phyloP scores from a whole-genome alignment of 768 basidiomycete genomes.

The Pulveroboletus ravenelii region DNA sequence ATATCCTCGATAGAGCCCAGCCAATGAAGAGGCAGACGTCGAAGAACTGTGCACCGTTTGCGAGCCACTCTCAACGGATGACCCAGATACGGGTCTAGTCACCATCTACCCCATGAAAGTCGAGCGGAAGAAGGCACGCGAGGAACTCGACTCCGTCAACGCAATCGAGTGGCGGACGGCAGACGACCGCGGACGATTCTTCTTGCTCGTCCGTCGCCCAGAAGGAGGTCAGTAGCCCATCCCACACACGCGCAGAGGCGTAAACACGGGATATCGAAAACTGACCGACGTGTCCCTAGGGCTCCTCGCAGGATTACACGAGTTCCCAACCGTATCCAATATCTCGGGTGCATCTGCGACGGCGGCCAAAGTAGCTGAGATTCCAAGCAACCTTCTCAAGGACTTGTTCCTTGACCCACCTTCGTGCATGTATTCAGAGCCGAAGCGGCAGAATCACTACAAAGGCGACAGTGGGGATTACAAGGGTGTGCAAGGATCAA shows the following conservation, averaged over 20 bases:
- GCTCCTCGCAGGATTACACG: conserved; percentile 83
- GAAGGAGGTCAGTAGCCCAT: conserved; percentile 57
- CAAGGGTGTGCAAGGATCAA: background rate
- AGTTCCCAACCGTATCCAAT: conserved; percentile 71
- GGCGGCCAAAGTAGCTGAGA: conserved; percentile 27
- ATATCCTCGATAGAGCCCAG: background rate
- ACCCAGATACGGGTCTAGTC: conserved; percentile 34
- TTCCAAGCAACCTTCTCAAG: conserved; percentile 36
- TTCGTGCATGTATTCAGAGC: conserved; percentile 4
- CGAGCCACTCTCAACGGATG: conserved; percentile 43
- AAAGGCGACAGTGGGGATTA: background rate
- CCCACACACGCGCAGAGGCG: background rate
- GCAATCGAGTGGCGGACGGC: conserved; percentile 72
- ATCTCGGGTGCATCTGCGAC: conserved; percentile 41
- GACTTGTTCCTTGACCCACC: conserved; percentile 36
- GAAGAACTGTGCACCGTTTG: conserved; percentile 76
- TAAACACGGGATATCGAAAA: background rate
- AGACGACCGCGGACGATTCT: conserved; percentile 44
- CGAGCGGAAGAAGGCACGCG: conserved; percentile 75
- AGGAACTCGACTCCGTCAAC: conserved; percentile 81
- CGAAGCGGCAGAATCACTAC: background rate
- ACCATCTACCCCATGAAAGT: conserved; percentile 85
- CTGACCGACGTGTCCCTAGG: conserved; percentile 43
- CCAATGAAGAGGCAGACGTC: conserved; percentile 46
- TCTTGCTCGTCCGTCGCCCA: conserved; percentile 78